Evolutionary conservation across 495 filamentous ascomycete species (phyloP).

Genomic region (Penicillium longicatenatum): DNA sequence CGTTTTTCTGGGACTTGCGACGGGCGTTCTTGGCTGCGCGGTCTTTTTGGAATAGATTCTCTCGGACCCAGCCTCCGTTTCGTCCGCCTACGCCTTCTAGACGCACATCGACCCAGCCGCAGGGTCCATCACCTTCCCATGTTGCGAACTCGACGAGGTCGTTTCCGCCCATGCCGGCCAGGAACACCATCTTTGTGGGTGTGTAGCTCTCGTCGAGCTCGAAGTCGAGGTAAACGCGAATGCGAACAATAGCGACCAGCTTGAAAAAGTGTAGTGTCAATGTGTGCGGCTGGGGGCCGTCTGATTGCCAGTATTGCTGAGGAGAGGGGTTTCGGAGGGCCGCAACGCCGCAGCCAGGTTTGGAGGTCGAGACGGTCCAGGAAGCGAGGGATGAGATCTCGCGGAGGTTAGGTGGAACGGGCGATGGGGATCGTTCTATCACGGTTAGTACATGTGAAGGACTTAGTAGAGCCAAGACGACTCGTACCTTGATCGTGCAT

Average conservation of each 20-base stretch:
- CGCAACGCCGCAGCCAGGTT: constrained; percentile 86
- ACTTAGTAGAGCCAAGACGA: neutral
- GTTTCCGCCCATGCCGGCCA: constrained; percentile 83
- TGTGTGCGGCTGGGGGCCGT: constrained; percentile 93
- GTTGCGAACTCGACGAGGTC: constrained; percentile 81
- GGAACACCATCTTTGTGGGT: constrained; percentile 86
- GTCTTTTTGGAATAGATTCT: constrained; percentile 11
- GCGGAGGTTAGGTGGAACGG: constrained; percentile 59
- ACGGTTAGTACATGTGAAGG: neutral
- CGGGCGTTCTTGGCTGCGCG: constrained; percentile 16
- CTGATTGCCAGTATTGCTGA: constrained; percentile 90
- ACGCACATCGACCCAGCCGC: constrained; percentile 87
- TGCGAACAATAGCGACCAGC: constrained; percentile 77
- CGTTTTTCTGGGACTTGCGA: constrained; percentile 5
- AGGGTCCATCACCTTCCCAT: constrained; percentile 73
- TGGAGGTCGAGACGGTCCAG: constrained; percentile 88
- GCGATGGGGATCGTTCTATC: constrained; percentile 40
- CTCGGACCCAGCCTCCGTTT: constrained; percentile 41
- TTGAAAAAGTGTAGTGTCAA: constrained; percentile 95
- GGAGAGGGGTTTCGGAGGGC: constrained; percentile 81
- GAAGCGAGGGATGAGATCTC: constrained; percentile 94
- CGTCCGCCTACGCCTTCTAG: constrained; percentile 65
- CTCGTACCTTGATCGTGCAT: constrained; percentile 43
- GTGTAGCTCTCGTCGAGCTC: constrained; percentile 93
- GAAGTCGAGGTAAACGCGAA: constrained; percentile 89